phyloP scores from a whole-genome alignment of 495 filamentous ascomycete genomes.

The Aspergillus bertholletiae region DNA sequence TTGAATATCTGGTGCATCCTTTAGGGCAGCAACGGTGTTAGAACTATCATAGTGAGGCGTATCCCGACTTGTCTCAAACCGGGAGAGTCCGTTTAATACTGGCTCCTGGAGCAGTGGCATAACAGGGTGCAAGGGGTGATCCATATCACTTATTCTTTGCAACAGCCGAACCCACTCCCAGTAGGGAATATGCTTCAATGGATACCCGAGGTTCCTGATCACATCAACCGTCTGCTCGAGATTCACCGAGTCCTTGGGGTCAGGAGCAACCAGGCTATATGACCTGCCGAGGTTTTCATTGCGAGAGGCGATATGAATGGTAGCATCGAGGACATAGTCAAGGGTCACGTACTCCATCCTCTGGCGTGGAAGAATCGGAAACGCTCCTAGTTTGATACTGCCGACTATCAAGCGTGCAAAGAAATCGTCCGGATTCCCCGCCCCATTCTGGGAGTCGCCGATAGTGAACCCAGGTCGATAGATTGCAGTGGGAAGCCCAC shows the following conservation, averaged over 20 bases:
- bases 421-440: constrained; percentile 24
- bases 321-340: constrained; percentile 14
- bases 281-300: constrained; percentile 8
- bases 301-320: constrained; percentile 14
- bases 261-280: constrained; percentile 8
- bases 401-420: constrained; percentile 17
- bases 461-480: constrained; percentile 25
- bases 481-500: constrained; percentile 17
- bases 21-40: constrained; percentile 2
- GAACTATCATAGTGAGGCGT: constrained; percentile 3
- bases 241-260: constrained; percentile 3
- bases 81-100: constrained; percentile 3
- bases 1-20: constrained; percentile 1
- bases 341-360: constrained; percentile 15
- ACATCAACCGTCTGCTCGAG: constrained; percentile 6
- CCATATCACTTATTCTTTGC: neutral
- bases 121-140: constrained; percentile 5
- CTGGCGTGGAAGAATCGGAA: constrained; percentile 10
- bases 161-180: constrained; percentile 8
- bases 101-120: constrained; percentile 12
- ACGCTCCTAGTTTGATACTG: constrained; percentile 15
- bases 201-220: constrained; percentile 12
- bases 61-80: constrained; percentile 5
- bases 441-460: constrained; percentile 15
- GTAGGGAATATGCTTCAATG: constrained; percentile 6